Evolutionary conservation across 164 flowering plant species (phyloP), one percentile per base, ranked within the genome.

Genomic region (Amborella trichopoda): DNA sequence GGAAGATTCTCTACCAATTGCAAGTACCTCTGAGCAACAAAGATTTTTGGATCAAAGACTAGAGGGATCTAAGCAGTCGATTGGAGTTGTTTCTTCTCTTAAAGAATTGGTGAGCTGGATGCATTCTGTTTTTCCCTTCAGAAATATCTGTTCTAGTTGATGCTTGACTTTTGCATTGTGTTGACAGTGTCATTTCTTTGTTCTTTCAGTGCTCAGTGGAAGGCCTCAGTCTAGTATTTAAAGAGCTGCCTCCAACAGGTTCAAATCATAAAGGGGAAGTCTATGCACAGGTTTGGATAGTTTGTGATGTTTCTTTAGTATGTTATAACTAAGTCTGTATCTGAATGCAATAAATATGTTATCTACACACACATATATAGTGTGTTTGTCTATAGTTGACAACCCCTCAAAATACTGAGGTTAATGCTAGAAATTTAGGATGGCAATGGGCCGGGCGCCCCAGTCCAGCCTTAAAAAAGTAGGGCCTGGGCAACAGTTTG

Each of bases 171-270:
- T n/a, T 42, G 19, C 19, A n/a, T 24, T 30, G 18, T 33, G 32
- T 26, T 37, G 24, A 53, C 16, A 10, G 3, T 40, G 44, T 48
- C 24, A 6, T 22, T 23, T 32, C 28, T 11, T 24, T 49, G 30
- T 53, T 20, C 25, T 21, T 65, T 53, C 72, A 84, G 97, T 89
- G 97, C 58, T 62, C 54, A 62, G 55, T 50, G 61, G 90, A 82
- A 67, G 95, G 88, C 54, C 81, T 82, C 50, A 61, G 52, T 53
- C 53, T 76, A 24, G 66, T 50, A 58, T 81, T 78, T 62, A 76
- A 68, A 55, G 42, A 48, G 46, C 81, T 52, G 59, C 65, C 84
- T 56, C 67, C 86, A 46, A 49, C 69, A 17, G 62, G 64, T 54
- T 50, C 70, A 23, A 23, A 20, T 36, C 68, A 61, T 49, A 58